Conservation (phyloP, 2,329 filamentous ascomycete species). For the Pseudogymnoascus pannorum region DNA sequence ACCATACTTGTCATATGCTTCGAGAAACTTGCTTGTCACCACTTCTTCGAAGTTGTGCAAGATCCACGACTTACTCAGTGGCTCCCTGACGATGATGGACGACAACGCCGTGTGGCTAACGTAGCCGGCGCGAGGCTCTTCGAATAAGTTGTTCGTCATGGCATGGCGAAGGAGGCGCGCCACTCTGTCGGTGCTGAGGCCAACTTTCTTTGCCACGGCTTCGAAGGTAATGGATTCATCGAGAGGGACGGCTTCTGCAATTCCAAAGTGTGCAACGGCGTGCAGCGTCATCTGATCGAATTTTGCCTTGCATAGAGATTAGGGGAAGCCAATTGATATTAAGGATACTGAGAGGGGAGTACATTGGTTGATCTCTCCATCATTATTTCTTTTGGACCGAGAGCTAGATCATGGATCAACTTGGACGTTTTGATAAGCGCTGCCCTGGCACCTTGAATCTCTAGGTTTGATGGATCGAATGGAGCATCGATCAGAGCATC, state of each 20-base stretch:
- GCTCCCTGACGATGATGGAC: constrained; percentile 33
- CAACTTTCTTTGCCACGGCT: constrained; percentile 12
- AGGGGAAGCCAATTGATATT: neutral
- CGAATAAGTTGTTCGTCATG: constrained; percentile 35
- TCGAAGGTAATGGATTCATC: constrained; percentile 37
- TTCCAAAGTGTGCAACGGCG: constrained; percentile 14
- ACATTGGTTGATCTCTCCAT: neutral
- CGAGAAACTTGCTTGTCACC: neutral
- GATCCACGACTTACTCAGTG: constrained; percentile 1
- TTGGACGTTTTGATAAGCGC: neutral
- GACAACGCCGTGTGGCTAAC: constrained; percentile 34
- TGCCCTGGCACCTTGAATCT: neutral
- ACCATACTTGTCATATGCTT: neutral
- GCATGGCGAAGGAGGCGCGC: constrained; percentile 33
- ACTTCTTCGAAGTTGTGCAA: neutral
- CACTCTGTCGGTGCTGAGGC: neutral
- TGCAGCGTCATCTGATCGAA: constrained; percentile 7
- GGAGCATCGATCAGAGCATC: neutral
- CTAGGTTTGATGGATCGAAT: neutral
- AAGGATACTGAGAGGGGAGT: neutral
- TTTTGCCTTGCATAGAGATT: neutral
- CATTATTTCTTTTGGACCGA: neutral
- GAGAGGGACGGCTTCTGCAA: constrained; percentile 36
- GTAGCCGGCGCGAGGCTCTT: constrained; percentile 31
- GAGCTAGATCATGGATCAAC: neutral